Evolutionary conservation across 2,329 filamentous ascomycete genomes (phyloP).

Genomic region (Calonectria pseudoturangicola): DNA sequence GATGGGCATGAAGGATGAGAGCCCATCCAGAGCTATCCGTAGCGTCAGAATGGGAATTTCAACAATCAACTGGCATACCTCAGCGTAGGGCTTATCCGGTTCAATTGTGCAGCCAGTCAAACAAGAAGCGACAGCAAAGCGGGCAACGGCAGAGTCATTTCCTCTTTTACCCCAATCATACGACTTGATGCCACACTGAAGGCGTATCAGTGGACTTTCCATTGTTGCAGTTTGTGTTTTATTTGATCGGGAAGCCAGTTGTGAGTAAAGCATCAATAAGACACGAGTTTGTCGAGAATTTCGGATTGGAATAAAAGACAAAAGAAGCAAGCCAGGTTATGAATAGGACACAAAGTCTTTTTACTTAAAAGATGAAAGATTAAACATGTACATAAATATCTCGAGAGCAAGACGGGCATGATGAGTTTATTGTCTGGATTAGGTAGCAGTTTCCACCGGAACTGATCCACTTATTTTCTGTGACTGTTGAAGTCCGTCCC

Average conservation of each 20-base stretch:
- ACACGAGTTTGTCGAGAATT: too few relatives aligned
- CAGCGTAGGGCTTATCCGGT: conserved; percentile 93
- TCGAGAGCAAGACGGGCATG: too few relatives aligned
- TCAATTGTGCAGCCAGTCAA: conserved; percentile 84
- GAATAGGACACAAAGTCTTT: too few relatives aligned
- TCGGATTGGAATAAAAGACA: too few relatives aligned
- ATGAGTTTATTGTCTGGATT: too few relatives aligned
- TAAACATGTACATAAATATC: too few relatives aligned
- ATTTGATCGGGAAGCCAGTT: neutral
- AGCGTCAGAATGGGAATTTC: neutral
- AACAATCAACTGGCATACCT: conserved; percentile 67
- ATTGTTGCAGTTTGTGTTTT: conserved; percentile 57
- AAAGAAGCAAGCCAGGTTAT: too few relatives aligned
- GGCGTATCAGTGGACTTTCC: conserved; percentile 88
- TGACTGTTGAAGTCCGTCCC: too few relatives aligned
- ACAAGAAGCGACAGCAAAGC: conserved; percentile 91
- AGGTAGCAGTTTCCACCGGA: too few relatives aligned
- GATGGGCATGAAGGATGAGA: conserved; percentile 97
- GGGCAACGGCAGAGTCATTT: conserved; percentile 88
- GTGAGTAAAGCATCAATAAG: neutral
- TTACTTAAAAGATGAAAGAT: too few relatives aligned
- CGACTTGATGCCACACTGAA: conserved; percentile 95
- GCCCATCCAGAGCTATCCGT: conserved; percentile 94
- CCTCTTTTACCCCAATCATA: conserved; percentile 99
- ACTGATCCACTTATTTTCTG: too few relatives aligned